Evolutionary conservation across 306 rosid genomes (phyloP).

Genomic region (Trifolium subterraneum): DNA sequence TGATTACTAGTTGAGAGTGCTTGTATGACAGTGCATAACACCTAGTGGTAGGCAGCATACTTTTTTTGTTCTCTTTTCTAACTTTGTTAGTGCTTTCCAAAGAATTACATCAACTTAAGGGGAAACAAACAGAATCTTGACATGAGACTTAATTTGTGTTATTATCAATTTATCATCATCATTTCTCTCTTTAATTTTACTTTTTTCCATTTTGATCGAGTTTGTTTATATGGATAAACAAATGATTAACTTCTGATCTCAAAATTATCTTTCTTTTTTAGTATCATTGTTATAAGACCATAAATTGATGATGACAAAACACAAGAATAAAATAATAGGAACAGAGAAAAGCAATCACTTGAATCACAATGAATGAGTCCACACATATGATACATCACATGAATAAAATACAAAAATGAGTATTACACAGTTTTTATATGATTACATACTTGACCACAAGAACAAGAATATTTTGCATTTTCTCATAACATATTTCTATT

Average conservation of each 20-base stretch:
- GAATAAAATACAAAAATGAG: background rate
- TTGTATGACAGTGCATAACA: conserved; percentile 60
- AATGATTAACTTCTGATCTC: conserved; percentile 2
- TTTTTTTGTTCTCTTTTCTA: conserved; percentile 49
- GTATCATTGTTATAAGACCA: background rate
- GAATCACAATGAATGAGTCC: too few species aligned
- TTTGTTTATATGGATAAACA: conserved; percentile 16
- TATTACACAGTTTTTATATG: background rate
- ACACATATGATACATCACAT: background rate
- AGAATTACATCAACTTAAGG: conserved; percentile 42
- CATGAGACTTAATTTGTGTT: background rate
- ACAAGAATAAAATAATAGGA: background rate
- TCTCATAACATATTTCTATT: background rate
- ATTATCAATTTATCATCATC: background rate
- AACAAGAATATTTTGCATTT: background rate
- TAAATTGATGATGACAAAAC: background rate
- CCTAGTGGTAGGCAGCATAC: conserved; percentile 70
- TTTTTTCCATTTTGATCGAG: conserved; percentile 13
- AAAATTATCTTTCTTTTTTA: background rate
- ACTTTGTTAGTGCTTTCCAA: conserved; percentile 56
- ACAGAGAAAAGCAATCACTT: background rate
- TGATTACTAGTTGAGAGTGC: conserved; percentile 49
- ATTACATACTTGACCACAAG: background rate
- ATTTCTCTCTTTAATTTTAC: background rate
- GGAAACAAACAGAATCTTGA: conserved; percentile 49